Conservation (phyloP, 345 rosid genomes). For the Dimocarpus longan region DNA sequence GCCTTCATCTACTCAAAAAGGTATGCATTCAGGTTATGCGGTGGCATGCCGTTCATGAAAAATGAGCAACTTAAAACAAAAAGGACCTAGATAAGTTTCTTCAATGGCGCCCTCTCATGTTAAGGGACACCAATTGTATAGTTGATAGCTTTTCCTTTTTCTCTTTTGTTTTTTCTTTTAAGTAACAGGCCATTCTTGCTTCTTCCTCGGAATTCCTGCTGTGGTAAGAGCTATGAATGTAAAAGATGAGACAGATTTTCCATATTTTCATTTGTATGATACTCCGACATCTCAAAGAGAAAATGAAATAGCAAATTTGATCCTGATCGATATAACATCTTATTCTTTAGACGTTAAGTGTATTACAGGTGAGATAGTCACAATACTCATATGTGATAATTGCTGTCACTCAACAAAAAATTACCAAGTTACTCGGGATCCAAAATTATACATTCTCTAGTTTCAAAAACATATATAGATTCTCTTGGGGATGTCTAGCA, state of each 20-base stretch:
- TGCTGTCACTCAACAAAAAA: too few relatives aligned
- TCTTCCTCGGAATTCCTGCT: neutral
- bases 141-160: neutral
- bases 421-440: neutral
- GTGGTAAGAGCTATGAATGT: neutral
- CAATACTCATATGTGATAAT: neutral
- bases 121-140: neutral
- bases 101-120: neutral
- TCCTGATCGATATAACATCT: neutral
- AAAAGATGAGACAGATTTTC: neutral
- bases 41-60: slow-evolving; percentile 13
- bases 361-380: too few relatives aligned
- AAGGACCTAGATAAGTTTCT: neutral
- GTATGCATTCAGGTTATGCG: slow-evolving; percentile 17
- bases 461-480: too few relatives aligned
- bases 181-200: neutral
- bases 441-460: neutral
- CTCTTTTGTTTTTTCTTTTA: neutral
- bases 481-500: neutral
- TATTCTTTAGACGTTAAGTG: too few relatives aligned
- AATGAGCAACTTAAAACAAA: neutral
- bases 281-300: neutral
- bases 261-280: neutral
- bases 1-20: slow-evolving; percentile 44
- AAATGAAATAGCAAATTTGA: neutral